Evolutionary conservation across 148 eudicot genomes (phyloP), one percentile per base, ranked within the genome.

Genomic region (Vaccinium vitisidaea): DNA sequence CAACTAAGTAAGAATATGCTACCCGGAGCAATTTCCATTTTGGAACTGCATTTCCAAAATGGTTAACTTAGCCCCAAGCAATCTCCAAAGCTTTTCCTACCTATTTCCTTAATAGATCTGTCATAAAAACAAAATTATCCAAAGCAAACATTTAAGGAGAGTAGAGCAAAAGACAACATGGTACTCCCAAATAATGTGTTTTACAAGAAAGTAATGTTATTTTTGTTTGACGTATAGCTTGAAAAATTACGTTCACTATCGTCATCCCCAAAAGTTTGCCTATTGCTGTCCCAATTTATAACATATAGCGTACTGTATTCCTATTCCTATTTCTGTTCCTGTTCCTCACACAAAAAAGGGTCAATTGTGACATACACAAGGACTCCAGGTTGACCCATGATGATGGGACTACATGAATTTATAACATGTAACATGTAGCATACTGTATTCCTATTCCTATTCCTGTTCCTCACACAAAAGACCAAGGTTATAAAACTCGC

Each of bases 141-240:
- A n/a, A 25, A 67, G 11, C 10, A 67, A 67, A 30, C 73, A 67
- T 25, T 61, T 25, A 25, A 67, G 13, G 73, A 63, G 11, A 67
- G 73, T 67, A 67, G 36, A 67, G 73, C 36, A 67, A 67, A 67
- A 61, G 73, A 67, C 73, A 67, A 67, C 25, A 63, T 9, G 74
- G 39, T 69, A 69, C 74, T 30, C 74, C 39, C 32, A 65, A 65
- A 69, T 0, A 13, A 63, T 27, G 39, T 69, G 36, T 30, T 67
- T 67, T 69, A 69, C 43, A 12, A 12, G 19, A 30, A 69, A 27
- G 8, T 16, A 69, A 69, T 4, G 15, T 18, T 27, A 69, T 69
- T 69, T 65, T 69, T 13, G 7, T 69, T 69, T 11, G 74, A 32
- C 18, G 18, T 30, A 12, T 69, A 69, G 74, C 39, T 69, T 27